phyloP scores from a whole-genome alignment of 2,329 filamentous ascomycete genomes.

The Tolypocladium sp. region DNA sequence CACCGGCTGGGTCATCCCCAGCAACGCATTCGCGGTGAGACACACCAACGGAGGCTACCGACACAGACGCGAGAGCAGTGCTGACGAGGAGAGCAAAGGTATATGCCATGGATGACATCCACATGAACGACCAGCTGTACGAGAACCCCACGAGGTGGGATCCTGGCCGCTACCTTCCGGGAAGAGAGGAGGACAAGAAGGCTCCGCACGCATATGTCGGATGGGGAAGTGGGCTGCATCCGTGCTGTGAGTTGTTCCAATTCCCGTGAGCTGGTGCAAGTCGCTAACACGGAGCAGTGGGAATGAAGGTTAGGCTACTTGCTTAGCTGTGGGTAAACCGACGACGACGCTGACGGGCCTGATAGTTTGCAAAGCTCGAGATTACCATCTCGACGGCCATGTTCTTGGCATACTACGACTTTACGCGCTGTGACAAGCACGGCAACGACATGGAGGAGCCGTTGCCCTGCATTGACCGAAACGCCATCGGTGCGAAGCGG shows the following conservation, averaged over 20 bases:
- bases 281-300: slow-evolving; percentile 1
- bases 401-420: slow-evolving; percentile 40
- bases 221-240: slow-evolving; percentile 26
- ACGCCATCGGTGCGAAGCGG: slow-evolving; percentile 8
- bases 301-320: slow-evolving; percentile 2
- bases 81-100: slow-evolving; percentile 10
- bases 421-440: slow-evolving; percentile 27
- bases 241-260: slow-evolving; percentile 17
- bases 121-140: slow-evolving; percentile 40
- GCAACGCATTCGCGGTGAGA: slow-evolving; percentile 30
- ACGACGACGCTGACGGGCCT: neutral
- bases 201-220: slow-evolving; percentile 18
- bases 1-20: slow-evolving; percentile 39
- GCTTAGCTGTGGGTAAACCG: neutral
- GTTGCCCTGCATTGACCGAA: slow-evolving; percentile 6
- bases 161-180: slow-evolving; percentile 36
- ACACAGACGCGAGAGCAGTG: neutral
- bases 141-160: slow-evolving; percentile 38
- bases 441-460: slow-evolving; percentile 16
- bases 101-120: slow-evolving; percentile 36
- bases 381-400: slow-evolving; percentile 38
- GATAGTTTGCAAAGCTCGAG: slow-evolving; percentile 42
- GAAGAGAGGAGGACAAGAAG: slow-evolving; percentile 34
- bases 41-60: neutral
- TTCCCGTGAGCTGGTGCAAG: too few relatives aligned